These are phyloP conservation scores for Agarophyton chilense DNA, from an alignment of 23 red algal species.

Conservation along the genomic window DNA sequence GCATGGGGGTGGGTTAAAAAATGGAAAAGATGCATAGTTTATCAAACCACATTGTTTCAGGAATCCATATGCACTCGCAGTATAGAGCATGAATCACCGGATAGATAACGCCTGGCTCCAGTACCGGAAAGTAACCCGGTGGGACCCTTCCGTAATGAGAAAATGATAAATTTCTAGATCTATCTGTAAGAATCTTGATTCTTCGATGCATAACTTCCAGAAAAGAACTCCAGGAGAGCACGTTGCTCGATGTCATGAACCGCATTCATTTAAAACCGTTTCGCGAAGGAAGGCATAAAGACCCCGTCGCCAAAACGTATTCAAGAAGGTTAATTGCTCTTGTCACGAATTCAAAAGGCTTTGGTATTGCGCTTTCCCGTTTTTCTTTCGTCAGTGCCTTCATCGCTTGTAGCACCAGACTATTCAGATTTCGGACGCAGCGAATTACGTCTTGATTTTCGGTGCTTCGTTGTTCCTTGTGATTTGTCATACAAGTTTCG, in stretches of 20 bases:
- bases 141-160: slow-evolving; percentile 76
- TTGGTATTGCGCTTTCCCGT: neutral
- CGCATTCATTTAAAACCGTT: slow-evolving; percentile 46
- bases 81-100: slow-evolving; percentile 86
- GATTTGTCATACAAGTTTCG: neutral
- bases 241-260: slow-evolving; percentile 93
- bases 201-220: slow-evolving; percentile 75
- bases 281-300: slow-evolving; percentile 60
- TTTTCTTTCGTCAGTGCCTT: neutral
- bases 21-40: slow-evolving; percentile 77
- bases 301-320: slow-evolving; percentile 32
- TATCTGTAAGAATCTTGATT: slow-evolving; percentile 73
- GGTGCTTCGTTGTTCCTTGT: neutral
- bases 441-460: neutral
- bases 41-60: slow-evolving; percentile 99
- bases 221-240: slow-evolving; percentile 92
- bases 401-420: slow-evolving; percentile 19
- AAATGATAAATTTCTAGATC: slow-evolving; percentile 91
- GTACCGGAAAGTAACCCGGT: slow-evolving; percentile 82
- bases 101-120: slow-evolving; percentile 74
- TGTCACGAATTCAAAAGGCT: neutral
- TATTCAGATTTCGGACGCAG: slow-evolving; percentile 5
- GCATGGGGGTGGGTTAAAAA: slow-evolving; percentile 39
- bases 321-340: slow-evolving; percentile 1
- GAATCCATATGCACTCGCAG: slow-evolving; percentile 92